Evolutionary conservation across 2,329 filamentous ascomycete genomes (phyloP).

Genomic region (Colletotrichum karsti): DNA sequence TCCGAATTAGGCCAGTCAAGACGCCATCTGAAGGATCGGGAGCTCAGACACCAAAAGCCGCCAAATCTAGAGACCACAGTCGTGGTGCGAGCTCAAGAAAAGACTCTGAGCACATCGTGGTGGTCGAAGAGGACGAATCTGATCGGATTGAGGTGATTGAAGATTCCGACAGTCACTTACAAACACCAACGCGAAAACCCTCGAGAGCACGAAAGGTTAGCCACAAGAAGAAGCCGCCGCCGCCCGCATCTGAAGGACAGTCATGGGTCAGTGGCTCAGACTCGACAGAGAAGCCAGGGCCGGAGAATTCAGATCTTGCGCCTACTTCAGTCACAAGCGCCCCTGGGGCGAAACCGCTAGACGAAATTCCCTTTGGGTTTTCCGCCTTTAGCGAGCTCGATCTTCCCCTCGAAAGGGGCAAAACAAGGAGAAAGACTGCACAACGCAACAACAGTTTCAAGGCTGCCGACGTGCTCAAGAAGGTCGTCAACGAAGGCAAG

Average conservation of each 20-base stretch:
- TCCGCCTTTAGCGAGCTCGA: slow-evolving; percentile 75
- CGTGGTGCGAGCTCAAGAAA: slow-evolving; percentile 34
- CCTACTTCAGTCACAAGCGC: slow-evolving; percentile 44
- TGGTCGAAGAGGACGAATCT: slow-evolving; percentile 32
- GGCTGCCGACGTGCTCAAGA: slow-evolving; percentile 68
- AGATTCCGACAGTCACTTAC: slow-evolving; percentile 44
- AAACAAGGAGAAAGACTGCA: slow-evolving; percentile 48
- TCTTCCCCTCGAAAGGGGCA: slow-evolving; percentile 55
- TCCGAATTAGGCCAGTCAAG: slow-evolving; percentile 39
- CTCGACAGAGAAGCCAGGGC: slow-evolving; percentile 29
- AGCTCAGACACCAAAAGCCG: slow-evolving; percentile 34
- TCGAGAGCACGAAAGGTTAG: slow-evolving; percentile 19
- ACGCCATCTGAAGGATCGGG: slow-evolving; percentile 8
- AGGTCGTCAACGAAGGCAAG: slow-evolving; percentile 70
- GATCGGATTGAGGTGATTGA: slow-evolving; percentile 42
- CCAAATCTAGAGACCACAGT: slow-evolving; percentile 14
- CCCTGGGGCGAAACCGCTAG: slow-evolving; percentile 57
- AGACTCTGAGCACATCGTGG: slow-evolving; percentile 38
- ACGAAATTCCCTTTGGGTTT: slow-evolving; percentile 70
- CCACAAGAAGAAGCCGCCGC: slow-evolving; percentile 14
- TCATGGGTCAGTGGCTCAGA: slow-evolving; percentile 38
- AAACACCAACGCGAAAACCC: slow-evolving; percentile 44
- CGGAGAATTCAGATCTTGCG: slow-evolving; percentile 42
- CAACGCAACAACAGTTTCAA: slow-evolving; percentile 67
- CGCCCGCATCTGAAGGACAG: slow-evolving; percentile 32